Evolutionary conservation across 495 filamentous ascomycete species (phyloP), one percentile per base, ranked within the genome.

Genomic region (Penicillium coffeae): DNA sequence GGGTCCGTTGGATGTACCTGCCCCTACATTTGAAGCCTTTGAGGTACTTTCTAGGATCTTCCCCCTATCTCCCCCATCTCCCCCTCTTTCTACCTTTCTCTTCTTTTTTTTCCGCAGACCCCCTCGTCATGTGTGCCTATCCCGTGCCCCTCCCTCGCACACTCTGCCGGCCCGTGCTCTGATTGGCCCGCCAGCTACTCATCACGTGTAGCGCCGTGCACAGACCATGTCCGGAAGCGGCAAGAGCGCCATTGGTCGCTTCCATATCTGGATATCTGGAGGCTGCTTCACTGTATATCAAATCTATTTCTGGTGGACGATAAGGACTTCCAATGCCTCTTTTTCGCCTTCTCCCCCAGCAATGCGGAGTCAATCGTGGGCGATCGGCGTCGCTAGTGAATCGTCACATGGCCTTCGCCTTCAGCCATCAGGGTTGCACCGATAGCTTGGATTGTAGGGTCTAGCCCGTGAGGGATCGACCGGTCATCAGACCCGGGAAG

Each of bases 101-200:
- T 16, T 1, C 19, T 42, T 42, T 14, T 30, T 22, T 30, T n/a
- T 42, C 25, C 21, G 8, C 20, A 16, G 13, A 12, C 6, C 38
- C 13, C 22, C 21, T 21, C 7, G 34, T 73, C 70, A 75, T 66
- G 68, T 72, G 71, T 60, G 55, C 44, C 37, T 51, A 63, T 70
- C 70, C 69, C 70, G 69, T 73, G 72, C 66, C 50, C 57, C 55
- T 50, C 30, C 15, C 25, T 30, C 35, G 34, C 58, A 53, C 54
- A 59, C 46, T 18, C 30, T 27, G 35, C 41, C 3, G 21, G 33
- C 25, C 12, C 6, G 8, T 0, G 5, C 9, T 25, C 41, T 70
- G 59, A 75, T 75, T 75, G 67, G 70, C 42, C 21, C 2, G 19
- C 18, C 15, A 9, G 1, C 32, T 3, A 12, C 15, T 19, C 21